phyloP scores from a whole-genome alignment of 2,329 filamentous ascomycete species.

The Colletotrichum plurivorum region DNA sequence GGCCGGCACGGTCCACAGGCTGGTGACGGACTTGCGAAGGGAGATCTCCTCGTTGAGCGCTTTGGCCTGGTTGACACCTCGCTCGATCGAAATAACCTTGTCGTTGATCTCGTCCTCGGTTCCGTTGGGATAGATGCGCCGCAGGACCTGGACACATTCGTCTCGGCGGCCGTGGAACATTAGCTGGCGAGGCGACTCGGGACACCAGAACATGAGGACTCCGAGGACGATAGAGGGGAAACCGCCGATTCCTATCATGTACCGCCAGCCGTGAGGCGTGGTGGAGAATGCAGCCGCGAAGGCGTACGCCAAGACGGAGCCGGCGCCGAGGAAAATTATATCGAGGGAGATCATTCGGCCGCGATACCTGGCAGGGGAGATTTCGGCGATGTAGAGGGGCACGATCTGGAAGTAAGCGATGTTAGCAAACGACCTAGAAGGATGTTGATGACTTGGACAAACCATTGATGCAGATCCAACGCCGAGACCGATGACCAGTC shows the following conservation, averaged over 20 bases:
- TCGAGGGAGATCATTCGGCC: slow-evolving; percentile 46
- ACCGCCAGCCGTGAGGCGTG: slow-evolving; percentile 46
- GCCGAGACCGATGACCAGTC: slow-evolving; percentile 53
- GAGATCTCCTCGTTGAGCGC: slow-evolving; percentile 21
- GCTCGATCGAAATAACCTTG: slow-evolving; percentile 41
- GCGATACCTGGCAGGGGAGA: slow-evolving; percentile 43
- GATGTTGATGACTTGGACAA: slow-evolving; percentile 30
- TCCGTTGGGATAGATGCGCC: slow-evolving; percentile 6
- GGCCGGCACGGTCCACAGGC: slow-evolving; percentile 51
- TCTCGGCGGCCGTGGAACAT: slow-evolving; percentile 49
- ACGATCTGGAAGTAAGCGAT: neutral
- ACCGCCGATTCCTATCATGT: slow-evolving; percentile 29
- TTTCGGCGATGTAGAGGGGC: slow-evolving; percentile 45
- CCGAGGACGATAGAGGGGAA: slow-evolving; percentile 43
- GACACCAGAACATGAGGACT: slow-evolving; percentile 35
- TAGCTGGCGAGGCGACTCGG: slow-evolving; percentile 41
- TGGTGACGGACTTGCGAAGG: slow-evolving; percentile 40
- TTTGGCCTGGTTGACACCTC: slow-evolving; percentile 23
- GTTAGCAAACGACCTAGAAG: neutral
- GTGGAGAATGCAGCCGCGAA: slow-evolving; percentile 52
- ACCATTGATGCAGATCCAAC: slow-evolving; percentile 59
- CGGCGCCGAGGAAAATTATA: slow-evolving; percentile 44
- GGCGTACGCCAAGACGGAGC: slow-evolving; percentile 42
- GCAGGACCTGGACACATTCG: slow-evolving; percentile 43
- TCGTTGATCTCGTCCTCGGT: slow-evolving; percentile 47